phyloP scores from a whole-genome alignment of 169 alveolate species.

The Plasmodium vivax region DNA sequence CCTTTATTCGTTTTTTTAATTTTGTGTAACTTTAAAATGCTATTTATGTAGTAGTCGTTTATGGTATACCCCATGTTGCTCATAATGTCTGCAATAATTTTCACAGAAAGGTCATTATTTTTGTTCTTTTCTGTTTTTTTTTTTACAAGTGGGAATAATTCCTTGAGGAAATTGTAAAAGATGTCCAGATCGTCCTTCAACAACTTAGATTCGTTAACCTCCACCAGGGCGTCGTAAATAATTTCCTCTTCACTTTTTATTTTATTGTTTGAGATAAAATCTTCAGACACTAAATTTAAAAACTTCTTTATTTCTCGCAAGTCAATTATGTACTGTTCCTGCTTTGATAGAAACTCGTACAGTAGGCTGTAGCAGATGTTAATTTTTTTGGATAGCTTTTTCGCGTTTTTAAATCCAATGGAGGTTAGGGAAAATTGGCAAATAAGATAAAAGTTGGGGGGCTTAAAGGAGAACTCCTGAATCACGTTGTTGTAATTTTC shows the following conservation, averaged over 20 bases:
- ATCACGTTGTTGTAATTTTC: slow-evolving; percentile 95
- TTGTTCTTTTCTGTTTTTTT: slow-evolving; percentile 45
- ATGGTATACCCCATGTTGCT: slow-evolving; percentile 66
- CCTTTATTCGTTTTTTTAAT: slow-evolving; percentile 73
- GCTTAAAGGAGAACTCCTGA: slow-evolving; percentile 93
- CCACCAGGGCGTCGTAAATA: slow-evolving; percentile 62
- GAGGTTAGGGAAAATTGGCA: slow-evolving; percentile 95
- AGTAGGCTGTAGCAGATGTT: slow-evolving; percentile 93
- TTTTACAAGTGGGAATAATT: slow-evolving; percentile 49
- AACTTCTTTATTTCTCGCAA: slow-evolving; percentile 96
- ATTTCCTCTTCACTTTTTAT: slow-evolving; percentile 70
- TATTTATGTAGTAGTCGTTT: slow-evolving; percentile 71
- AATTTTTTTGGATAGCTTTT: slow-evolving; percentile 92
- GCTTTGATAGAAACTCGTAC: slow-evolving; percentile 93
- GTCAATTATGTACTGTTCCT: slow-evolving; percentile 98
- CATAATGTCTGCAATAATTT: slow-evolving; percentile 62
- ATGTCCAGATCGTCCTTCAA: slow-evolving; percentile 66
- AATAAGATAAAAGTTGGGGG: slow-evolving; percentile 91
- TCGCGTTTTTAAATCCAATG: slow-evolving; percentile 96
- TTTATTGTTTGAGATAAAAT: slow-evolving; percentile 33
- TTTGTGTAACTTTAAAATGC: slow-evolving; percentile 55
- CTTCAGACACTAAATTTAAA: slow-evolving; percentile 81
- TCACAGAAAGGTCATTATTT: slow-evolving; percentile 31
- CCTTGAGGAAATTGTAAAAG: slow-evolving; percentile 61
- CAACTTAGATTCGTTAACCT: slow-evolving; percentile 63